phyloP scores from a whole-genome alignment of 2,329 filamentous ascomycete species.

The Blastomyces emzantsi region DNA sequence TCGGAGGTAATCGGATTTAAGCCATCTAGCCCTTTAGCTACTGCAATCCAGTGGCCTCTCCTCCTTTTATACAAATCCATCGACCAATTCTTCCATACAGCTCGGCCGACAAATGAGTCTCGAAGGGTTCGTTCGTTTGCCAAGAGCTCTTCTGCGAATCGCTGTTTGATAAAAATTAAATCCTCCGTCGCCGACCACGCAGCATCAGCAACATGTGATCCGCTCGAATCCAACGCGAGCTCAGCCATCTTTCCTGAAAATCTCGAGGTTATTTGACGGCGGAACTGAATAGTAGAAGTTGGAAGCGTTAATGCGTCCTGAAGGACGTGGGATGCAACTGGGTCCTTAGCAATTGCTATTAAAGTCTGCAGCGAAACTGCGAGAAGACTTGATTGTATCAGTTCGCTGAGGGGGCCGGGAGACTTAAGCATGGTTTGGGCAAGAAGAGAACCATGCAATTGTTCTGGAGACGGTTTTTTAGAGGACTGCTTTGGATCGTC shows the following conservation, averaged over 20 bases:
- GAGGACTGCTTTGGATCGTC: conserved; percentile 37
- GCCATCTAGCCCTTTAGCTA: conserved; percentile 45
- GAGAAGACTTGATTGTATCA: conserved; percentile 65
- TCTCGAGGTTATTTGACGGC: conserved; percentile 54
- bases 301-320: conserved; percentile 53
- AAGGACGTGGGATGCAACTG: conserved; percentile 51
- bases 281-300: conserved; percentile 46
- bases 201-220: conserved; percentile 59
- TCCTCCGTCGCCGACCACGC: conserved; percentile 56
- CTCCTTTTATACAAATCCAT: conserved; percentile 62
- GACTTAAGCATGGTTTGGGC: conserved; percentile 70
- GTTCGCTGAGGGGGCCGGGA: conserved; percentile 56
- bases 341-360: conserved; percentile 57
- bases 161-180: conserved; percentile 58
- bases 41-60: conserved; percentile 54
- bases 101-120: conserved; percentile 56
- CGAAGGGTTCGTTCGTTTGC: conserved; percentile 51
- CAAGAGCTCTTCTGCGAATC: conserved; percentile 55
- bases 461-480: conserved; percentile 40
- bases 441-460: conserved; percentile 75
- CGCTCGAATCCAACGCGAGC: conserved; percentile 52
- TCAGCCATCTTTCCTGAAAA: conserved; percentile 54
- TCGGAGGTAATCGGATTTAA: conserved; percentile 13
- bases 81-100: conserved; percentile 65
- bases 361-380: conserved; percentile 49